A percentile compares a stretch with the other conserved stretches of the same genome.
Evolutionary conservation across 1,284 basidiomycete genomes (phyloP).

Genomic region (Ustilago sp.): DNA sequence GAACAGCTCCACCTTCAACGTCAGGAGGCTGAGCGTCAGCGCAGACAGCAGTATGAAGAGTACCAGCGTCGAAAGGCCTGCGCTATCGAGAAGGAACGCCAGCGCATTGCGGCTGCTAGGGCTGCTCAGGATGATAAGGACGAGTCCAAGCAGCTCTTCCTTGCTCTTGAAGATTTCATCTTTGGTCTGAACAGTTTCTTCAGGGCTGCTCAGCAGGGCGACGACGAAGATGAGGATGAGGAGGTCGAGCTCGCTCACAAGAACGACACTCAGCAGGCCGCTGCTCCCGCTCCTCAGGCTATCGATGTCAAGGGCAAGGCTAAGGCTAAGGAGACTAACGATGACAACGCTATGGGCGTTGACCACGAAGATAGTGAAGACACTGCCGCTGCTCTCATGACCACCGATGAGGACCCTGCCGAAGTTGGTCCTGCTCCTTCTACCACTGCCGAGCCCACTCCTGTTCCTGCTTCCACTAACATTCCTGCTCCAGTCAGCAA

Average conservation of each 20-base stretch:
- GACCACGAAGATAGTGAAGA: constrained; percentile 16
- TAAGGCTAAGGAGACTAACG: constrained; percentile 32
- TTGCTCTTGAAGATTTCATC: constrained; percentile 45
- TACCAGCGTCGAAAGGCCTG: constrained; percentile 50
- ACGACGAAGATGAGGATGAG: constrained; percentile 22
- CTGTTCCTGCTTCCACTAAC: constrained; percentile 7
- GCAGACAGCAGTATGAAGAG: constrained; percentile 45
- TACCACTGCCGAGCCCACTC: constrained; percentile 6
- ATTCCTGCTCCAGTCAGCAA: constrained; percentile 10
- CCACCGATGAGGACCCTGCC: constrained; percentile 41
- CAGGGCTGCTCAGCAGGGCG: constrained; percentile 21
- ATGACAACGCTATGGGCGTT: constrained; percentile 30
- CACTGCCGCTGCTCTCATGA: constrained; percentile 19
- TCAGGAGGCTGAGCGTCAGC: constrained; percentile 31
- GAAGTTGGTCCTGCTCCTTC: constrained; percentile 45
- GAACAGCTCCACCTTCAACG: constrained; percentile 47
- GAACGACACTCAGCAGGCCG: constrained; percentile 19
- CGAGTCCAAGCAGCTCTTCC: constrained; percentile 44
- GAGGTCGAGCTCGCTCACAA: constrained; percentile 28
- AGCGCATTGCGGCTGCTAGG: constrained; percentile 30
- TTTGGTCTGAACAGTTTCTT: constrained; percentile 39
- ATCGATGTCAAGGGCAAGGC: constrained; percentile 43
- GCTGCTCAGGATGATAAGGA: constrained; percentile 25
- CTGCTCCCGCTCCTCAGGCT: constrained; percentile 10
- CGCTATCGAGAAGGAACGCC: constrained; percentile 47